These are phyloP conservation scores for Fusarium euwallaceae DNA, from an alignment of 2,329 filamentous ascomycete species.

Conservation along the genomic window DNA sequence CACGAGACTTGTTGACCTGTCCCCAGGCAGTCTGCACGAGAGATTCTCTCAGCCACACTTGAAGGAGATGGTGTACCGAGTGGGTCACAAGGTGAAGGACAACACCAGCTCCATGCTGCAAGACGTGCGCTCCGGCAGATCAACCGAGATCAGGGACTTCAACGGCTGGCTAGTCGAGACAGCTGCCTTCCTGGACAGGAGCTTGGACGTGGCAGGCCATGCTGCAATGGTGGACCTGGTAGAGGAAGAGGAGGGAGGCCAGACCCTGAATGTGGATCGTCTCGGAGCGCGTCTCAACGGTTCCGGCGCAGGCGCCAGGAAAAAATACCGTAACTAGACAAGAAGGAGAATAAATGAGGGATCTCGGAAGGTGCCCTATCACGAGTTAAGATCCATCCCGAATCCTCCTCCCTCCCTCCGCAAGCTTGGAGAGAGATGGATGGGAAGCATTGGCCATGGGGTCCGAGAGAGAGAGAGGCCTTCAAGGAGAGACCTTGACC, in stretches of 20 bases:
- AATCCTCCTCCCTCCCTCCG: constrained; percentile 13
- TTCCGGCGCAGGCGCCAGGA: constrained; percentile 24
- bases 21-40: constrained; percentile 41
- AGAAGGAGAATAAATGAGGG: constrained; percentile 24
- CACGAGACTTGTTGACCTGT: constrained; percentile 29
- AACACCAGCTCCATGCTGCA: constrained; percentile 75
- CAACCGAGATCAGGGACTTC: constrained; percentile 69
- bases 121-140: constrained; percentile 64
- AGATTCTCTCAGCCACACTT: constrained; percentile 61
- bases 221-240: constrained; percentile 59
- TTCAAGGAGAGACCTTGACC: constrained; percentile 13
- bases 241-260: constrained; percentile 53
- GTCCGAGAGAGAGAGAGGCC: not conserved
- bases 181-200: constrained; percentile 54
- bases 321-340: constrained; percentile 13
- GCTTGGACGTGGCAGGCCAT: constrained; percentile 55
- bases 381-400: constrained; percentile 26
- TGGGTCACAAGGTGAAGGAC: constrained; percentile 62
- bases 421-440: constrained; percentile 8
- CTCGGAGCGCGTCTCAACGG: constrained; percentile 48
- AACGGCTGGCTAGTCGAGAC: constrained; percentile 70
- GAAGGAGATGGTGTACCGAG: constrained; percentile 59
- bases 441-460: constrained; percentile 23
- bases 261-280: constrained; percentile 51
- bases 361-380: constrained; percentile 28